Percentiles rank a stretch among this genome's conserved stretches.
phyloP scores from a whole-genome alignment of 164 flowering plant species.

The Tetrastigma voinierianum region DNA sequence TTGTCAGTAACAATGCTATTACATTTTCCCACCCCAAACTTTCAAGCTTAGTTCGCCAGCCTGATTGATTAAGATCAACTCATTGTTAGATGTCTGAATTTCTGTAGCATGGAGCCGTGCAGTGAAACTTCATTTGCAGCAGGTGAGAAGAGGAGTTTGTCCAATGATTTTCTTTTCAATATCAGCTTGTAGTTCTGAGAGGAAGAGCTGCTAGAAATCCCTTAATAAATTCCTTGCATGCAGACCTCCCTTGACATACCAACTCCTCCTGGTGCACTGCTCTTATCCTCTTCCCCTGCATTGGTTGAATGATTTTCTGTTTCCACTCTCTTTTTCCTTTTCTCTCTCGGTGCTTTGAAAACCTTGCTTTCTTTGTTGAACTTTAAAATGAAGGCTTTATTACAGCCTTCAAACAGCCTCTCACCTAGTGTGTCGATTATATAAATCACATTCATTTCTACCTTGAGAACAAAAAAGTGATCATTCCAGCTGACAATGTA shows the following conservation, averaged over 20 bases:
- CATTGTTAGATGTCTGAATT: background rate
- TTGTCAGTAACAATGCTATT: too few relatives aligned
- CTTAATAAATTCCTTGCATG: constrained; percentile 21
- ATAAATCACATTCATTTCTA: constrained; percentile 22
- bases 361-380: constrained; percentile 13
- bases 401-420: constrained; percentile 27
- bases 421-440: constrained; percentile 32
- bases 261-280: background rate
- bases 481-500: constrained; percentile 32
- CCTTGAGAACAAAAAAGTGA: constrained; percentile 27
- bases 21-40: background rate
- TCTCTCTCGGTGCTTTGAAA: constrained; percentile 1
- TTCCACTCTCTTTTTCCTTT: background rate
- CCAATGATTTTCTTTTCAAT: constrained; percentile 2
- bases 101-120: constrained; percentile 3
- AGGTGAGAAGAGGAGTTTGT: constrained; percentile 4
- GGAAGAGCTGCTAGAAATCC: constrained; percentile 22
- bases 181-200: constrained; percentile 10
- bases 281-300: background rate
- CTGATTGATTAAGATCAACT: background rate
- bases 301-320: background rate
- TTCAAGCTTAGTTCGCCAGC: background rate
- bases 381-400: constrained; percentile 22
- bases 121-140: constrained; percentile 21
- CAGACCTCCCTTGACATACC: constrained; percentile 10